These are phyloP conservation scores for Taiozyma sp. DNA, from an alignment of 1,139 yeast genomes.

Conservation along the genomic window DNA sequence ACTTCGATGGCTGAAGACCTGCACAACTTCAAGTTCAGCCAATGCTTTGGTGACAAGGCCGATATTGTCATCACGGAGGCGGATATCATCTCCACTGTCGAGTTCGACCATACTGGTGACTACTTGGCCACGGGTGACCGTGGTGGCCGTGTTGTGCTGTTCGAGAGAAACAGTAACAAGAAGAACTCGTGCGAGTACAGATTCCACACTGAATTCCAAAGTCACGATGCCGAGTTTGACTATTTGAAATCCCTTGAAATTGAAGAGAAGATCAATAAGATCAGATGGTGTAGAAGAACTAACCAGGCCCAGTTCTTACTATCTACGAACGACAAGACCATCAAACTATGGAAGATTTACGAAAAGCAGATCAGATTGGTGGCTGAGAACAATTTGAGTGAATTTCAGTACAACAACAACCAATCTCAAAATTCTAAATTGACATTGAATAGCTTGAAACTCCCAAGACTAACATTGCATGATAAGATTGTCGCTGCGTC, in stretches of 20 bases:
- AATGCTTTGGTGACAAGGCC: slow-evolving; percentile 97
- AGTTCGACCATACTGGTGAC: slow-evolving; percentile 93
- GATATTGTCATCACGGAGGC: slow-evolving; percentile 98
- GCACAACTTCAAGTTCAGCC: slow-evolving; percentile 55
- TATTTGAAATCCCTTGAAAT: slow-evolving; percentile 93
- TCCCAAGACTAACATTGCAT: slow-evolving; percentile 87
- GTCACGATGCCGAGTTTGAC: slow-evolving; percentile 98
- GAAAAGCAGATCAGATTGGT: slow-evolving; percentile 92
- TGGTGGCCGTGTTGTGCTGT: slow-evolving; percentile 96
- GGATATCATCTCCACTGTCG: slow-evolving; percentile 95
- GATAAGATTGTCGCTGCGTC: slow-evolving; percentile 95
- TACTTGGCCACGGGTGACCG: slow-evolving; percentile 97
- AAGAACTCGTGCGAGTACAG: slow-evolving; percentile 83
- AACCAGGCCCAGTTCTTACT: slow-evolving; percentile 86
- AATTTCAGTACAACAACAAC: slow-evolving; percentile 13
- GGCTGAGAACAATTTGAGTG: slow-evolving; percentile 73
- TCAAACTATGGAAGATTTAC: slow-evolving; percentile 93
- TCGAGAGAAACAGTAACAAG: slow-evolving; percentile 80
- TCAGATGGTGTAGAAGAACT: slow-evolving; percentile 90
- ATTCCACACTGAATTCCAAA: slow-evolving; percentile 95
- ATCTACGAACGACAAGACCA: slow-evolving; percentile 95
- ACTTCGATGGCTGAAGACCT: slow-evolving; percentile 18
- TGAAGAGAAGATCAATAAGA: slow-evolving; percentile 96
- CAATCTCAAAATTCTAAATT: slow-evolving; percentile 15
- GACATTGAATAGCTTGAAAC: slow-evolving; percentile 43